These are phyloP conservation scores for Podospora fimiseda DNA, from an alignment of 495 filamentous ascomycete species.

Conservation along the genomic window DNA sequence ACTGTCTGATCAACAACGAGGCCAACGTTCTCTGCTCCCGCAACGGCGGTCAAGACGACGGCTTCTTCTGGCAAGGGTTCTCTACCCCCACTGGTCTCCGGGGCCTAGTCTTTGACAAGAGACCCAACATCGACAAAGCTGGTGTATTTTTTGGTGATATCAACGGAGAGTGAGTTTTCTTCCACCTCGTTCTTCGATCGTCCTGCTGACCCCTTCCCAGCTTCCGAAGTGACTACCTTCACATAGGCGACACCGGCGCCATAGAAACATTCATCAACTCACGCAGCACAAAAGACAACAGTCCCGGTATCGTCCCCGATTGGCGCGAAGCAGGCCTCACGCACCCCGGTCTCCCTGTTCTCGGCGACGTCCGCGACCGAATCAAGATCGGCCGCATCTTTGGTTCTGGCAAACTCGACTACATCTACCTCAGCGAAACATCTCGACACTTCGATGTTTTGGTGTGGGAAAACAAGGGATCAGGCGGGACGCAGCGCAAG, in stretches of 20 bases:
- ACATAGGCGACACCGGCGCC: not conserved
- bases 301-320: not conserved
- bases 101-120: not conserved
- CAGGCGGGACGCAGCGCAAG: conserved; percentile 7
- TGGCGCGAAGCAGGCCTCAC: not conserved
- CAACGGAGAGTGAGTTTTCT: not conserved
- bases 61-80: not conserved
- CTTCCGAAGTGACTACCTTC: not conserved
- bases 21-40: not conserved
- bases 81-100: not conserved
- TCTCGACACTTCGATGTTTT: not conserved
- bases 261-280: not conserved
- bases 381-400: conserved; percentile 23
- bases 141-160: not conserved
- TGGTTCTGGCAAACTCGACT: conserved; percentile 23
- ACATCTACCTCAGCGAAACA: conserved; percentile 8
- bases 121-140: not conserved
- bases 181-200: not conserved
- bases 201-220: not conserved
- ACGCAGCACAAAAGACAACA: not conserved
- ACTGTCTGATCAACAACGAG: conserved; percentile 3
- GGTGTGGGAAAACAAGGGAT: conserved; percentile 1
- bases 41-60: not conserved
- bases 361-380: not conserved
- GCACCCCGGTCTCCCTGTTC: not conserved